Base-by-base conservation (phyloP, 805 yeast species). In the Tetrapisispora pingtungensis region DNA sequence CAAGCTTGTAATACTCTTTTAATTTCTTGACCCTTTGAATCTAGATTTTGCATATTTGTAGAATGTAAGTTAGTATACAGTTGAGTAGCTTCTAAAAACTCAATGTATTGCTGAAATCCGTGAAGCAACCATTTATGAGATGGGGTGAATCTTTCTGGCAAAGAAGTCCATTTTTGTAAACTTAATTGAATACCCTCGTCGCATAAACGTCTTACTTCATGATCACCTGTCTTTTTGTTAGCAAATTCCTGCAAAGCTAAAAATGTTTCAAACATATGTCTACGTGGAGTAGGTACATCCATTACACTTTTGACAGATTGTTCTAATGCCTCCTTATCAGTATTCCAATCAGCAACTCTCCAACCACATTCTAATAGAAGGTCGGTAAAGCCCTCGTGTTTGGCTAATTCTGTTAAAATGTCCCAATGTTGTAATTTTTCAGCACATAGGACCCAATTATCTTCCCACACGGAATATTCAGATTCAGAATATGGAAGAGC, bases 401-500 rank as follows among this genome's bases (percentile, higher is more conserved):
- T 88, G 2, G 98, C 97, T 27, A 94, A 71, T 56, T 93, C 99
- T 0, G 98, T 90, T 47, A 93, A 70, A 40, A 93, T 82, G 58
- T 93, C 98, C 99, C 99, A 93, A 52, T 93, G 97, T 59, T 93
- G 98, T 34, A 93, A 69, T 62, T 90, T 90, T 59, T 93, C 97
- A 3, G 98, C 96, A 69, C 98, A 89, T 33, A 85, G 67, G 45
- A 93, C 88, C 99, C 99, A 93, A 57, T 89, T 94, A 59, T 93
- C 98, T 66, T 94, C 98, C 99, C 99, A 93, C 30, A 93, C 70
- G 0, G 93, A 80, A 56, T 93, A 93, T 59, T 93, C 99, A 1
- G 94, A 78, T 58, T 93, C 97, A 24, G 96, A 87, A 59, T 86
- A 93, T 0, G 99, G 98, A 33, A 93, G 67, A 3, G 84, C 94